These are phyloP conservation scores for Jaapia argillacea DNA, from an alignment of 768 basidiomycete species.

Conservation along the genomic window DNA sequence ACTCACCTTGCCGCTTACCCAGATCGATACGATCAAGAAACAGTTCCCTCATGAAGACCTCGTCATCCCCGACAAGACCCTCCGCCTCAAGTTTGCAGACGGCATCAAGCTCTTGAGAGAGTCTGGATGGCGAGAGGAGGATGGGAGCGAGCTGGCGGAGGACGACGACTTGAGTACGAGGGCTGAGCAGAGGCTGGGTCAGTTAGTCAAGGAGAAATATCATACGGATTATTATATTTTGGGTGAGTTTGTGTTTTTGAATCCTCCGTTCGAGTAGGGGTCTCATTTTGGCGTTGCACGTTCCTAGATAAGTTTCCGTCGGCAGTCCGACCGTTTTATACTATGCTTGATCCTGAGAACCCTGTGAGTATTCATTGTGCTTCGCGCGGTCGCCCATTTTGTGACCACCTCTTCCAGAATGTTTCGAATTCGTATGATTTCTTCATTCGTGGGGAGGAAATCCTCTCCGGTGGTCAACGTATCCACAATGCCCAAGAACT, in stretches of 20 bases:
- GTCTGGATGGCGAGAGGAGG: constrained; percentile 26
- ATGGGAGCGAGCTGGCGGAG: constrained; percentile 24
- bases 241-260: background rate
- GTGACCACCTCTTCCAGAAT: constrained; percentile 5
- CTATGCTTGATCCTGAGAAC: constrained; percentile 39
- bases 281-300: background rate
- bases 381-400: constrained; percentile 3
- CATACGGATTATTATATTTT: constrained; percentile 46
- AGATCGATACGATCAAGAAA: constrained; percentile 29
- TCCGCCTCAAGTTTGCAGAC: constrained; percentile 37
- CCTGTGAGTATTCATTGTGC: constrained; percentile 9
- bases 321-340: constrained; percentile 42
- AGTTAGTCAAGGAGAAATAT: constrained; percentile 39
- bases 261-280: background rate
- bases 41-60: constrained; percentile 47
- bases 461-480: constrained; percentile 43
- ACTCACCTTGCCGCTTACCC: background rate
- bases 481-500: constrained; percentile 35
- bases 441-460: constrained; percentile 48
- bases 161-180: constrained; percentile 42
- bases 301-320: constrained; percentile 38
- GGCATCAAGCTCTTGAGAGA: constrained; percentile 44
- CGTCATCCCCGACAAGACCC: constrained; percentile 44
- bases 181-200: constrained; percentile 37
- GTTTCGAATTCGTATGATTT: constrained; percentile 47